These are phyloP conservation scores for Rhynchospora tenuis DNA, from an alignment of 176 grass and related monocot species.

Conservation along the genomic window DNA sequence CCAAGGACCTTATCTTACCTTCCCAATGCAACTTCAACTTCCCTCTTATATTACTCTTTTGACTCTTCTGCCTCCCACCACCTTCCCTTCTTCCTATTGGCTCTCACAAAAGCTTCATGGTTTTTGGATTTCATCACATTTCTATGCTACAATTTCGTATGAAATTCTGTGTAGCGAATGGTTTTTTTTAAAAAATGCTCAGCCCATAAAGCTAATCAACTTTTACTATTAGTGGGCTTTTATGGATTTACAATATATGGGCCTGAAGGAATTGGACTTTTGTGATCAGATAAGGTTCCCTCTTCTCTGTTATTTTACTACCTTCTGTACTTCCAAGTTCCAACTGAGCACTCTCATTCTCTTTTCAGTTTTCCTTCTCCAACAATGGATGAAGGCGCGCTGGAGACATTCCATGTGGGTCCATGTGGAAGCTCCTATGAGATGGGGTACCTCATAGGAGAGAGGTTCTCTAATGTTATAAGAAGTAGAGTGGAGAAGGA, in stretches of 20 bases:
- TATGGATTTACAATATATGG: background rate
- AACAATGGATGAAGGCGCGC: slow-evolving; percentile 22
- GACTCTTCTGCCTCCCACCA: background rate
- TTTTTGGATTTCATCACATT: background rate
- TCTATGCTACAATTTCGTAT: background rate
- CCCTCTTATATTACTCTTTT: background rate
- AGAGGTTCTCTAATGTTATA: slow-evolving; percentile 47
- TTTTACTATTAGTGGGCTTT: background rate
- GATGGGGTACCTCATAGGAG: slow-evolving; percentile 46
- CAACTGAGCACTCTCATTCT: background rate
- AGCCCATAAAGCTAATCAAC: background rate
- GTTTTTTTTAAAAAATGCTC: background rate
- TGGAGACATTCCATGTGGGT: slow-evolving; percentile 50
- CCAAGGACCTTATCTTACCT: slow-evolving; percentile 9
- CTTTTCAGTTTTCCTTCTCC: background rate
- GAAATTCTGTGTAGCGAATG: background rate
- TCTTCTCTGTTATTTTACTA: background rate
- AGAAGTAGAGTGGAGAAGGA: slow-evolving; percentile 49
- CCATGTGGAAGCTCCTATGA: slow-evolving; percentile 33
- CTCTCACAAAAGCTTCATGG: background rate
- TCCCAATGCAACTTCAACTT: slow-evolving; percentile 7
- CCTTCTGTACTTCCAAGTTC: background rate
- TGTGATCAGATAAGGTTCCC: background rate
- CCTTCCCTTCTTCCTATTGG: background rate
- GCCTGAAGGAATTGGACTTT: background rate